Evolutionary conservation across 108 stramenopile species (phyloP).

Genomic region (Cyclotella baltica): DNA sequence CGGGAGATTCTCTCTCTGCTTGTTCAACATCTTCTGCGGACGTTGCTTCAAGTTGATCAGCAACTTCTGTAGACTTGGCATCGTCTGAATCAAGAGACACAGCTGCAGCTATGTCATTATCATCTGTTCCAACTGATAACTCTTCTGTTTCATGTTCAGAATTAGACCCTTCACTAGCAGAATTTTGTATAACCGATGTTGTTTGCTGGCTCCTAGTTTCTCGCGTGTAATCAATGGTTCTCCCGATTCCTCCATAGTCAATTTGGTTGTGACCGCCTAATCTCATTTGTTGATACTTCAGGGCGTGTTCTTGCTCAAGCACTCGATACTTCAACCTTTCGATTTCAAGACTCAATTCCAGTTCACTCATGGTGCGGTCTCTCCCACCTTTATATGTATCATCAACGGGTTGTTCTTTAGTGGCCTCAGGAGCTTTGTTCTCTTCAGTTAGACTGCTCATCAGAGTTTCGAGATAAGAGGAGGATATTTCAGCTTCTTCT

Average conservation of each 20-base stretch:
- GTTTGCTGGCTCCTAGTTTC: neutral
- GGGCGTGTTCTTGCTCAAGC: slow-evolving; percentile 48
- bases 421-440: neutral
- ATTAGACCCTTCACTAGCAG: neutral
- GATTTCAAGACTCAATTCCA: slow-evolving; percentile 49
- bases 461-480: slow-evolving; percentile 45
- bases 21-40: neutral
- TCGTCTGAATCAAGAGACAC: neutral
- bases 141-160: neutral
- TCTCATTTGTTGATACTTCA: slow-evolving; percentile 16
- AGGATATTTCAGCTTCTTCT: slow-evolving; percentile 39
- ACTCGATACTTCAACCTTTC: slow-evolving; percentile 54
- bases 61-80: neutral
- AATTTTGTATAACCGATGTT: neutral
- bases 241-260: neutral
- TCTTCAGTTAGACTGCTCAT: slow-evolving; percentile 39
- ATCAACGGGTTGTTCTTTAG: slow-evolving; percentile 1
- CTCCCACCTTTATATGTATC: neutral
- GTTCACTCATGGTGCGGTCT: slow-evolving; percentile 36
- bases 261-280: slow-evolving; percentile 7
- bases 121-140: neutral
- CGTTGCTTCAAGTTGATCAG: neutral
- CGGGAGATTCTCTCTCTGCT: neutral
- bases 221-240: slow-evolving; percentile 30
- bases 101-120: too few relatives aligned